Conservation (phyloP, 208 protist genomes). For the Porcisia hertigi region DNA sequence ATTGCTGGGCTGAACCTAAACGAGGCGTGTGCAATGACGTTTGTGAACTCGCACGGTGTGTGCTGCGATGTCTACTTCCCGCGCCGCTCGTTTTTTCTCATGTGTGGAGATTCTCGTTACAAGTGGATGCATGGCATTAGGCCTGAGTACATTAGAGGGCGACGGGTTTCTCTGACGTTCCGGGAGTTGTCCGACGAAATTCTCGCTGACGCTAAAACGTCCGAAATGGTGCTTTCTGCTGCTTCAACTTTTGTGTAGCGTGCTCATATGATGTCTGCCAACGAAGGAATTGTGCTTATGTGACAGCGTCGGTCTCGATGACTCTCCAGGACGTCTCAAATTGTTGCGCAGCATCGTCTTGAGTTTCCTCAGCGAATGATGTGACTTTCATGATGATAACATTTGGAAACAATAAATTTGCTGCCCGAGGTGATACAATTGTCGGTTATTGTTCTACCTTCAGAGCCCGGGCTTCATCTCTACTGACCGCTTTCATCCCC, state of each 20-base stretch:
- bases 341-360: background rate
- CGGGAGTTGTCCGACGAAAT: constrained; percentile 73
- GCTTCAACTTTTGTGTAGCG: constrained; percentile 59
- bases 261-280: background rate
- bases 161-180: constrained; percentile 84
- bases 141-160: constrained; percentile 47
- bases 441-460: background rate
- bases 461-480: background rate
- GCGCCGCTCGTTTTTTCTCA: constrained; percentile 69
- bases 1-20: constrained; percentile 81
- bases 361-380: background rate
- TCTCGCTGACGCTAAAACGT: constrained; percentile 12
- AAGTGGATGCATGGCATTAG: constrained; percentile 90
- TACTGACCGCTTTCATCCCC: background rate
- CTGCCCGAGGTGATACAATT: background rate
- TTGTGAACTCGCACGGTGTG: constrained; percentile 58
- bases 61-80: constrained; percentile 73
- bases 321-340: background rate
- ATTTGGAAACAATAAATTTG: background rate
- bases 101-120: constrained; percentile 70
- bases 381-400: background rate
- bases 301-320: background rate
- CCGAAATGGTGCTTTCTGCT: constrained; percentile 38
- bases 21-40: constrained; percentile 72
- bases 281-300: background rate